phyloP scores from a whole-genome alignment of 768 basidiomycete species.

The Collybia nuda region DNA sequence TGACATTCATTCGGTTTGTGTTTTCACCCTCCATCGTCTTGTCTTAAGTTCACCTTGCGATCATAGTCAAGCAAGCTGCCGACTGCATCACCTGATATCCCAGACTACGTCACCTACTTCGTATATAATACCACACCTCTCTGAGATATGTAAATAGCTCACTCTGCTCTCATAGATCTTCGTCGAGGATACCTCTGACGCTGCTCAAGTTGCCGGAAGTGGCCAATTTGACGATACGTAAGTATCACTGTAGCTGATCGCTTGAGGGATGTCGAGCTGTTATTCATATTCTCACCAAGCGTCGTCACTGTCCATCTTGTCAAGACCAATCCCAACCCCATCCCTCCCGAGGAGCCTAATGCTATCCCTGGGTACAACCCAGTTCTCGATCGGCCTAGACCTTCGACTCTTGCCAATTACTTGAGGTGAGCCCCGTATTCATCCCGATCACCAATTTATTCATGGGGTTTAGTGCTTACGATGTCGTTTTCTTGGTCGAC shows the following conservation, averaged over 20 bases:
- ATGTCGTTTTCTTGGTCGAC: constrained; percentile 9
- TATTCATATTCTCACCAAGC: no score
- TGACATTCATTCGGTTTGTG: constrained; percentile 2
- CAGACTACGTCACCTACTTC: constrained; percentile 7
- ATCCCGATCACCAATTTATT: not conserved
- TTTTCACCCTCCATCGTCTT: not conserved
- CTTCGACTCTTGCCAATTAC: constrained; percentile 11
- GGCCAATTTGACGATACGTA: constrained; percentile 2
- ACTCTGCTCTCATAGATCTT: constrained; percentile 1
- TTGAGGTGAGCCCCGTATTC: constrained; percentile 1
- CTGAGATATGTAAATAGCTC: not conserved
- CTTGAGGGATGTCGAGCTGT: no score
- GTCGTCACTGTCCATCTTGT: constrained; percentile 7
- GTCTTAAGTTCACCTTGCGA: not conserved
- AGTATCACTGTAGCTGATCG: no score
- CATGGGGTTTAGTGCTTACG: not conserved
- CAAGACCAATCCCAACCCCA: constrained; percentile 12
- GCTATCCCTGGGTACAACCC: constrained; percentile 12
- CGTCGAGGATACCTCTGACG: constrained; percentile 5
- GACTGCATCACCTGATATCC: constrained; percentile 1
- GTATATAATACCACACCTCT: not conserved
- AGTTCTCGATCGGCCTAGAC: constrained; percentile 12
- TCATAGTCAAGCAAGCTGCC: not conserved
- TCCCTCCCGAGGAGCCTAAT: constrained; percentile 11
- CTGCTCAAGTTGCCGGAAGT: constrained; percentile 4